Base-by-base conservation (phyloP, 2,329 filamentous ascomycete genomes). In the Cucurbitaria berberidis region DNA sequence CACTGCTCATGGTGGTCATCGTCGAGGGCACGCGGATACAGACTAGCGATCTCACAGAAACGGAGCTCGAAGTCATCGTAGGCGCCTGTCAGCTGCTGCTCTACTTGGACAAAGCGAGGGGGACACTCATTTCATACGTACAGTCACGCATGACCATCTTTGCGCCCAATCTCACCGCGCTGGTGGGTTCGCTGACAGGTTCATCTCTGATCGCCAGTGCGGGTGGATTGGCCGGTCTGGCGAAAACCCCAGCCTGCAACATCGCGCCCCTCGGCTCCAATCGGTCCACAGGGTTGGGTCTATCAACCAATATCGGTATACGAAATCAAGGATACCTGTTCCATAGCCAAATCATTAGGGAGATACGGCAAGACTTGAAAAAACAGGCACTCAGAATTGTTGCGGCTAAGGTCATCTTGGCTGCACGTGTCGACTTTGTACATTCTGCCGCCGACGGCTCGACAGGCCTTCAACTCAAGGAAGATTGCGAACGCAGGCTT, bases 61-160 rank as follows among this genome's bases (percentile, higher is more conserved):
- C 85, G 5, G 91, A 96, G 73, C 81, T 98, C 5, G 81, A 87
- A 44, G 82, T 85, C 22, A 88, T 97, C 18, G 78, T 89, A 24
- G 82, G 84, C 46, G 93, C 92, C 8, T 97, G 93, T 76, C 86
- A 92, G 60, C 95, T 96, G 86, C 89, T 91, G 9, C 82, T 98
- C n/a, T 84, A 87, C 32, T 86, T 99, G 9, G 91, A 98, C 73
- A 87, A 84, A 61, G 92, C 93, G 24, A 97, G 97, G 76, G 88
- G 85, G 57, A 89, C 87, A 0, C 82, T 99, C 48, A 96, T 91
- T 1, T 89, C 95, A 72, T 99, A 96, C 69, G 95, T 99, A 15
- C 91, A 97, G 76, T 97, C 93, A 30, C 90, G 95, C 57, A 98
- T 99, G 91, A 95, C 89, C 63, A 82, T 96, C 29, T 98, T 98